Percentiles rank a stretch among this genome's conserved stretches.
Evolutionary conservation across 2,329 filamentous ascomycete genomes (phyloP).

Genomic region (Fusarium coffeatum): DNA sequence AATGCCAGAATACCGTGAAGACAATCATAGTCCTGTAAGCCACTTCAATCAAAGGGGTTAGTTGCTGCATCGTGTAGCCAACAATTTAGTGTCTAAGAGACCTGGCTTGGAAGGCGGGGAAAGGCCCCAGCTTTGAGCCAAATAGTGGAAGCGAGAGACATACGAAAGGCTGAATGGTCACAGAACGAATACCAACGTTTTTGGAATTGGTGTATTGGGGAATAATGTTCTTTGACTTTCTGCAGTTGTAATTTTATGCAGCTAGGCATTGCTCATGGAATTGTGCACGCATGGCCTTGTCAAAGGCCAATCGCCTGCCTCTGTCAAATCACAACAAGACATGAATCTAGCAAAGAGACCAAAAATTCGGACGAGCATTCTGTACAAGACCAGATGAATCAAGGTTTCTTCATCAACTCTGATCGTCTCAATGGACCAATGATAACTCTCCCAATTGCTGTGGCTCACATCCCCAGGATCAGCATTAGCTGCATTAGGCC

Average conservation of each 20-base stretch:
- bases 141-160: neutral
- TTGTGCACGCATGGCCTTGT: neutral
- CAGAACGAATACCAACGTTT: neutral
- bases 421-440: slow-evolving; percentile 25
- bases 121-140: neutral
- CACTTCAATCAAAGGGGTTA: slow-evolving; percentile 21
- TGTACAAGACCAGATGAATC: neutral
- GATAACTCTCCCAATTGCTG: slow-evolving; percentile 8
- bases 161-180: slow-evolving; percentile 13
- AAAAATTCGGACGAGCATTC: neutral
- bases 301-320: neutral
- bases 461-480: slow-evolving; percentile 5
- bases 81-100: neutral
- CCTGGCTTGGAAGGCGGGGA: slow-evolving; percentile 7
- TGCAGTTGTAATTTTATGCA: neutral
- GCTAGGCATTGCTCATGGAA: too few relatives aligned
- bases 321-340: neutral
- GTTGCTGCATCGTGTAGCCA: slow-evolving; percentile 9
- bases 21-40: slow-evolving; percentile 14
- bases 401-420: neutral
- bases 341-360: neutral
- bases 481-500: slow-evolving; percentile 44
- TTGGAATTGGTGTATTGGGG: too few relatives aligned
- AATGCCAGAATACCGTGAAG: slow-evolving; percentile 27
- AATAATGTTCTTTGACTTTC: neutral